A percentile compares a stretch with the other conserved stretches of the same genome.
phyloP scores from a whole-genome alignment of 257 asterid species.

The Solanum gandarillasii region DNA sequence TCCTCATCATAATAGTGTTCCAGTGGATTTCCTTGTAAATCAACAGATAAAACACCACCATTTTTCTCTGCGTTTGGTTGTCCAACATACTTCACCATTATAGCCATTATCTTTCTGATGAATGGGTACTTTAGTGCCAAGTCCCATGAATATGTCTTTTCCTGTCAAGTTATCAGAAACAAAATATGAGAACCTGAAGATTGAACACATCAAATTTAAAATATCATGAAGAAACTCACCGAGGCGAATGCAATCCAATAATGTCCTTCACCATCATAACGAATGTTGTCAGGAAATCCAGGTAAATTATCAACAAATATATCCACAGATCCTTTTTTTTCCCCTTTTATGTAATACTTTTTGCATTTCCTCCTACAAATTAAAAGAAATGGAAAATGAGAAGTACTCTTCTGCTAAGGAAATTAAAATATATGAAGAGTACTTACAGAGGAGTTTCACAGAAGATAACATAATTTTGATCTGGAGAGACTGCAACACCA shows the following conservation, averaged over 20 bases:
- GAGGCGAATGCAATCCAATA: constrained; percentile 61
- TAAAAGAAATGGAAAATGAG: neutral
- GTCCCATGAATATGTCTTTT: constrained; percentile 5
- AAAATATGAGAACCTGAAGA: neutral
- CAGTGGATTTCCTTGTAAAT: constrained; percentile 60
- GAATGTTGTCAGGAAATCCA: constrained; percentile 77
- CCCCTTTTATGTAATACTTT: constrained; percentile 50
- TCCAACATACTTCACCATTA: constrained; percentile 23
- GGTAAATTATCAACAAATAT: constrained; percentile 59
- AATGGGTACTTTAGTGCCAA: constrained; percentile 32
- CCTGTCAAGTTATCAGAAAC: constrained; percentile 29
- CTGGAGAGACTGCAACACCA: constrained; percentile 65
- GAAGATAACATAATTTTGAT: constrained; percentile 47
- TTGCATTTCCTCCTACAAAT: constrained; percentile 54
- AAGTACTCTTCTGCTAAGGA: neutral
- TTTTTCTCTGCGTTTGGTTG: constrained; percentile 24
- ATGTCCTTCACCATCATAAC: constrained; percentile 72
- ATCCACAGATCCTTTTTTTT: constrained; percentile 42
- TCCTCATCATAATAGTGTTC: constrained; percentile 40
- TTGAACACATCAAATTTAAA: neutral
- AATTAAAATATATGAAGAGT: neutral
- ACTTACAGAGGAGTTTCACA: constrained; percentile 71
- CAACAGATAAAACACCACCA: constrained; percentile 52
- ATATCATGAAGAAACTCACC: constrained; percentile 12
- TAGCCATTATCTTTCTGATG: constrained; percentile 36